Evolutionary conservation across 1,139 yeast species (phyloP), one percentile per base, ranked within the genome.

Genomic region (Protomyces inouyei): DNA sequence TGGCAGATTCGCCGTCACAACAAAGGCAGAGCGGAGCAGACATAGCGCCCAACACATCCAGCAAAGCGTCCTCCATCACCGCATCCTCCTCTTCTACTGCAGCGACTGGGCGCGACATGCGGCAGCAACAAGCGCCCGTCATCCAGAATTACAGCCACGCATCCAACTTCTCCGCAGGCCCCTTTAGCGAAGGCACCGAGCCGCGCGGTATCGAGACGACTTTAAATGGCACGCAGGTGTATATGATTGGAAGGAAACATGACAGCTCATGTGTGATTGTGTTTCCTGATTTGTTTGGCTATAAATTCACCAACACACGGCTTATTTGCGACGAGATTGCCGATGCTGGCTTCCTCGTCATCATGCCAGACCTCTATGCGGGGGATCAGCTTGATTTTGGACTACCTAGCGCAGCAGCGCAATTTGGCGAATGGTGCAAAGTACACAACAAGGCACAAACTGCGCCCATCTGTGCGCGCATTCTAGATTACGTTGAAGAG

Each of bases 261-360:
- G 66, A 52, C 45, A 56, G 61, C 37, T 52, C 57, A 18, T 64
- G 59, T 40, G 65, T 67, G 53, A 25, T 67, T 28, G 52, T 64
- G 28, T 28, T 66, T 23, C 56, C 68, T 23, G 69, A 67, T 28
- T 55, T 67, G 23, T 67, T 67, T 59, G 69, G 69, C 12, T 67
- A 63, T 67, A 56, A 40, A 25, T 40, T 66, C 21, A 52, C 59
- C 25, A 67, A 67, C 48, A 36, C 68, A 61, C 43, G 68, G n/a
- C 53, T 67, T 52, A 54, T 67, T 35, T 68, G 68, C 12, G 69
- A 67, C 60, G 60, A 65, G 18, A 59, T 65, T 55, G 69, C 69
- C 8, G 57, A 66, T 38, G 46, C 53, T 25, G 65, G 59, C 18
- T 67, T 61, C 48, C 53, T 56, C 21, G 65, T 64, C 25, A 61